Evolutionary conservation across 73 alveolate species (phyloP), one percentile per base, ranked within the genome.

Genomic region (Paramecium octaurelia): DNA sequence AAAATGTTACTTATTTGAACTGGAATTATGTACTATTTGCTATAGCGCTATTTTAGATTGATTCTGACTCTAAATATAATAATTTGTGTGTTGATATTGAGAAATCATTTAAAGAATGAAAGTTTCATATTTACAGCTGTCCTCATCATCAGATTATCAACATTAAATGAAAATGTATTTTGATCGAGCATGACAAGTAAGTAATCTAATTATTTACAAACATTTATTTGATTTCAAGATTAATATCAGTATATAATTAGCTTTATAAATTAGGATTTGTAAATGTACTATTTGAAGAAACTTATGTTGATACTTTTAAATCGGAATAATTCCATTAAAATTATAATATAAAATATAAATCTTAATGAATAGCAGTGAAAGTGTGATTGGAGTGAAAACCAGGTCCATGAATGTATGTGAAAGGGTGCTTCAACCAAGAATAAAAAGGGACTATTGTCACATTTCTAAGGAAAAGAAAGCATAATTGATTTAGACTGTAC

Each of bases 401-500:
- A 64, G 84, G 27, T 64, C 84, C 20, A 64, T 64, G 84, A 64
- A 64, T 64, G 48, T 31, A 27, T 31, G 84, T 24, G 84, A 64
- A 27, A 64, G 84, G 27, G 46, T 64, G 46, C 23, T 64, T 64
- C 84, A 64, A 16, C 23, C 84, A 0, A 64, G 84, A 64, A 34
- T 64, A 3, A 80, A 80, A 48, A 40, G 91, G 31, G 91, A 80
- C 31, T 80, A 80, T 48, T 80, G 91, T 21, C 91, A 80, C 29
- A 80, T 80, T 23, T 80, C 91, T 35, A 80, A 48, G 27, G 91
- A 80, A 80, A 80, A 80, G 75, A 80, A 80, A 80, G 18, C 34
- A 20, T 35, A 80, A 80, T 36, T 80, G 57, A 80, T 80, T 80
- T 35, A 80, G 24, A 80, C 91, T 44, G 91, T 80, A 27, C 73